Evolutionary conservation across 1,284 basidiomycete species (phyloP), one percentile per base, ranked within the genome.

Genomic region (Sparassis latifolia): DNA sequence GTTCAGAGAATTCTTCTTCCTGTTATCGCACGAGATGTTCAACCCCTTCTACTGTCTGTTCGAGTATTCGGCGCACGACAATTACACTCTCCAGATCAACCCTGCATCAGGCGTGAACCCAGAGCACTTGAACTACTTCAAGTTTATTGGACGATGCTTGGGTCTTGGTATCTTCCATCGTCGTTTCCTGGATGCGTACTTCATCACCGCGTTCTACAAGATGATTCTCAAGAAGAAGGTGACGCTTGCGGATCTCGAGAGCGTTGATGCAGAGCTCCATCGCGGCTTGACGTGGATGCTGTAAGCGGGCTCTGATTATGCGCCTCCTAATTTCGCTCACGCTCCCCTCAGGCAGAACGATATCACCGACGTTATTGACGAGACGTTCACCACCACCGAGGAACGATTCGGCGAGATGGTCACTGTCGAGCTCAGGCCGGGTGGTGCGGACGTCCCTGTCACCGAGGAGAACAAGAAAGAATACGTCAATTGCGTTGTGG

Each of bases 11-110:
- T 98, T 96, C 88, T 99, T 99, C 84, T 99, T 99, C 91, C 74
- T 99, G 50, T 80, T 99, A 49, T 97, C 94, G 33, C 97, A 99
- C 72, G 97, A 99, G 69, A 92, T 95, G 74, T 95, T 96, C 77
- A 92, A 96, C 69, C 94, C 94, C n/a, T 97, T 96, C 73, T 99
- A 99, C 70, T 97, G 97, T 60, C 76, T 99, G 42, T 99, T 99
- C 72, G 95, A 99, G 73, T 99, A 99, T 71, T 98, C 96, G 1
- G 91, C 97, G 10, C 94, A 97, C 69, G 97, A 98, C 79, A 98
- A 98, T 73, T 98, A 98, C 73, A 99, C 97, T 3, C 82, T 98
- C 9, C 95, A 97, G 73, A 96, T 97, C 73, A 97, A 97, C 70
- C 94, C 94, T 47, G 94, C 95, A 59, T 97, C 93, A 10, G 92